Percentiles rank a stretch among this genome's conserved stretches.
Conservation (phyloP, 768 basidiomycete species). For the Phlebiopsis gigantea region DNA sequence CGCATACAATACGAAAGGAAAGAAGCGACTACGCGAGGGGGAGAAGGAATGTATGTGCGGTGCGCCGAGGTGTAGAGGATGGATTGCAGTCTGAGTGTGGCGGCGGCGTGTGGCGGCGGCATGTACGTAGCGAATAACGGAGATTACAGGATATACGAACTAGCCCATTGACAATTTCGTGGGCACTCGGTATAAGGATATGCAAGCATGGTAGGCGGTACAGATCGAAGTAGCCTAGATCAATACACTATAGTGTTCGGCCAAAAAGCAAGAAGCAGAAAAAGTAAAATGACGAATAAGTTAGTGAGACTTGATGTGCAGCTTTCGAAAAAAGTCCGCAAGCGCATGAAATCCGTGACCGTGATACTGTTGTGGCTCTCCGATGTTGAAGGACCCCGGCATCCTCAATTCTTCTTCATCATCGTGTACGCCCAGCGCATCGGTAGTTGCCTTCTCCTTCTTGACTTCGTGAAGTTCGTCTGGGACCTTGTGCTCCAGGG, state of each 20-base stretch:
- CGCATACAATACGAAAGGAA: slow-evolving; percentile 24
- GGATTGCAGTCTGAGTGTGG: slow-evolving; percentile 23
- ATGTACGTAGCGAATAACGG: background rate
- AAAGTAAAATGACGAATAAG: background rate
- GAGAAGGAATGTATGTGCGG: slow-evolving; percentile 35
- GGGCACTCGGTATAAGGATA: too few relatives aligned
- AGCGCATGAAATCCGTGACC: slow-evolving; percentile 7
- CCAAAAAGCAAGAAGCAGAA: background rate
- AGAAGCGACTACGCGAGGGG: slow-evolving; percentile 22
- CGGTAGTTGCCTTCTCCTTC: background rate
- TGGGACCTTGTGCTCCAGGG: slow-evolving; percentile 20
- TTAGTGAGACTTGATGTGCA: slow-evolving; percentile 7
- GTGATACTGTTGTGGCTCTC: background rate
- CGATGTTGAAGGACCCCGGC: slow-evolving; percentile 12
- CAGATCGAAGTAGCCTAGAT: background rate
- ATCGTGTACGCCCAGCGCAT: background rate
- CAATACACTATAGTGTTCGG: background rate
- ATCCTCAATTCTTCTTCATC: slow-evolving; percentile 9
- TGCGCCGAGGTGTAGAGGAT: slow-evolving; percentile 31
- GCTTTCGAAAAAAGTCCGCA: slow-evolving; percentile 6
- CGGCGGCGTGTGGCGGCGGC: background rate
- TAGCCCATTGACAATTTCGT: too few relatives aligned
- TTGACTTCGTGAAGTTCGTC: slow-evolving; percentile 10
- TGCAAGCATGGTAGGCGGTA: background rate
- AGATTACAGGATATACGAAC: too few relatives aligned